Percentiles rank a stretch among this genome's conserved stretches.
Evolutionary conservation across 768 basidiomycete species (phyloP).

Genomic region (Pleurotus pulmonarius): DNA sequence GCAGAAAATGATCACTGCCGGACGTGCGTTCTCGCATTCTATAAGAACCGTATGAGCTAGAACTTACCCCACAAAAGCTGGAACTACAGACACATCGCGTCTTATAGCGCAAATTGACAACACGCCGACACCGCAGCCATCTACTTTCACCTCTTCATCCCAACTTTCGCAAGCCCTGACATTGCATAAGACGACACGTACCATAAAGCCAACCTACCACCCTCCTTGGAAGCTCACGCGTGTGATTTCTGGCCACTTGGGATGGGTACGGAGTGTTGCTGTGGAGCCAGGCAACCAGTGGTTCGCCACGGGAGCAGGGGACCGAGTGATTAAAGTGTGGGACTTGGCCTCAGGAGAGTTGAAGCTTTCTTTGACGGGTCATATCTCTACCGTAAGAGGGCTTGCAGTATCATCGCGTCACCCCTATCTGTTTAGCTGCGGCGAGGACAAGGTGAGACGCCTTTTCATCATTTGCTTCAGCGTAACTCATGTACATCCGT

Average conservation of each 20-base stretch:
- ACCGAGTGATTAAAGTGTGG: slow-evolving; percentile 99
- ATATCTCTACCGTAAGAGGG: slow-evolving; percentile 95
- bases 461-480: neutral
- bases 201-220: slow-evolving; percentile 94
- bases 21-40: slow-evolving; percentile 40
- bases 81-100: slow-evolving; percentile 41
- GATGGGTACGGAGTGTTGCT: slow-evolving; percentile 95
- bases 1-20: slow-evolving; percentile 70
- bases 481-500: slow-evolving; percentile 1
- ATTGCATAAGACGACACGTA: slow-evolving; percentile 89
- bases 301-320: slow-evolving; percentile 98
- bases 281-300: slow-evolving; percentile 98
- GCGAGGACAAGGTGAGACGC: slow-evolving; percentile 85
- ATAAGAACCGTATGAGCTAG: neutral
- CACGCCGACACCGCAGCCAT: slow-evolving; percentile 61
- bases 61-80: slow-evolving; percentile 9
- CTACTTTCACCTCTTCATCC: slow-evolving; percentile 61
- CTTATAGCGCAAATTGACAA: slow-evolving; percentile 77
- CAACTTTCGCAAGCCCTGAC: slow-evolving; percentile 86
- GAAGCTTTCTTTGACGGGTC: slow-evolving; percentile 94
- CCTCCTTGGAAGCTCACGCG: slow-evolving; percentile 94
- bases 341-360: slow-evolving; percentile 96
- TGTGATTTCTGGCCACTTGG: slow-evolving; percentile 96
- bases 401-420: slow-evolving; percentile 89
- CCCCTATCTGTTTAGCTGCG: slow-evolving; percentile 96